Evolutionary conservation across 192 early-diverging fungal species (phyloP), one percentile per base, ranked within the genome.

Genomic region (Backusella mclennaniae): DNA sequence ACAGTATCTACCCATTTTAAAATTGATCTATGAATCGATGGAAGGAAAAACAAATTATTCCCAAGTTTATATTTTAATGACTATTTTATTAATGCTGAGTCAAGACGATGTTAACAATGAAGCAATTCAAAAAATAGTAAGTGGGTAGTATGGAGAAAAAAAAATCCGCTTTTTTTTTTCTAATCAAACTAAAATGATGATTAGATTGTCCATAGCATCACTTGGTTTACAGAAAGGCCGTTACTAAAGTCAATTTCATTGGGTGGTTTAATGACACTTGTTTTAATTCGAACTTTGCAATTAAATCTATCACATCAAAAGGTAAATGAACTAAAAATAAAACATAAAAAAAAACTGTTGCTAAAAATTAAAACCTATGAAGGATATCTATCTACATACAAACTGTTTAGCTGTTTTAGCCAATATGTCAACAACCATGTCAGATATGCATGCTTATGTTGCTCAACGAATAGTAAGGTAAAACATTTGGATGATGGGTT

Each of bases 61-160:
- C 23, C 88, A 89, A 49, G 81, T 92, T 23, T 93, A 93, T 82
- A 87, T 94, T 11, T 82, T 92, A 1, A 75, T 94, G 23, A 86
- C 85, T 53, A 89, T 93, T 68, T 63, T 94, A 23, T 77, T 93
- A 6, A 74, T 94, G 21, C 85, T 93, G 69, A 89, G 88, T 53
- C 88, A 93, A 72, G 93, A 94, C 70, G 89, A 89, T 36, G 89
- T 90, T 0, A 94, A 90, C 72, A 93, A 87, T 49, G 92, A 93
- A 19, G 87, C 83, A 26, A 92, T 92, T 9, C 91, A 94, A 79
- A 92, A 90, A 73, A 87, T 93, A 59, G 92, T 92, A 83, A 80
- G 86, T 78, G 35, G 5, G 8, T n/a, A 2, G 33, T 1, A 53
- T 9, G 19, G 3, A 49, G 21, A n/a, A 52, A 31, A 35, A n/a